A percentile compares a stretch with the other conserved stretches of the same genome.
Evolutionary conservation across 352 stramenopile genomes (phyloP).

Genomic region (Blastocystis sp.): DNA sequence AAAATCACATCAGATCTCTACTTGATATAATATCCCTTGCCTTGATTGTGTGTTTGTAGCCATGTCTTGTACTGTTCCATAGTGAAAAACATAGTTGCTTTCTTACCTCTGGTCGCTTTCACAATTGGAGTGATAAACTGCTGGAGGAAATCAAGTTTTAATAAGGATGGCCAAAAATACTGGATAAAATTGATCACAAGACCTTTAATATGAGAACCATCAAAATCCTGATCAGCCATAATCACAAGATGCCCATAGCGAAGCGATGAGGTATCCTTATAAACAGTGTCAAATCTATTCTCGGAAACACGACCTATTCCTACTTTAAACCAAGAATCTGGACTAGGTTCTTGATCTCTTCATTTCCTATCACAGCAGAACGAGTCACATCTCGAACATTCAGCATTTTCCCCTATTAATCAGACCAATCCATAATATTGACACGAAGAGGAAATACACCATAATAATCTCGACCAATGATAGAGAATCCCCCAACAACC

Average conservation of each 20-base stretch:
- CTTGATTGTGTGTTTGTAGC: slow-evolving; percentile 81
- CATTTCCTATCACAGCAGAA: slow-evolving; percentile 90
- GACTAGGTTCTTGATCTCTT: slow-evolving; percentile 91
- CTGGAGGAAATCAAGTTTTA: slow-evolving; percentile 84
- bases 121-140: slow-evolving; percentile 96
- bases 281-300: slow-evolving; percentile 69
- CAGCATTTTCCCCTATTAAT: slow-evolving; percentile 85
- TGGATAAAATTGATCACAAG: slow-evolving; percentile 97
- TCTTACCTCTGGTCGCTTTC: slow-evolving; percentile 86
- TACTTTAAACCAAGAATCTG: slow-evolving; percentile 94
- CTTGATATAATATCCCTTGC: slow-evolving; percentile 91
- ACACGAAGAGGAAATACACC: slow-evolving; percentile 91
- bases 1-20: not conserved
- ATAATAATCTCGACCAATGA: slow-evolving; percentile 91
- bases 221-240: slow-evolving; percentile 98
- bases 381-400: slow-evolving; percentile 98
- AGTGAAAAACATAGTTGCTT: slow-evolving; percentile 89
- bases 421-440: not conserved
- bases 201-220: slow-evolving; percentile 98
- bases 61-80: slow-evolving; percentile 92
- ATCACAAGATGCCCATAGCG: slow-evolving; percentile 97
- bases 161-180: slow-evolving; percentile 93
- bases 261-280: slow-evolving; percentile 71
- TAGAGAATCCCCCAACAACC: slow-evolving; percentile 88
- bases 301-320: slow-evolving; percentile 84